Conservation (phyloP, 306 rosid species). For the Ammopiptanthus mongolicus region DNA sequence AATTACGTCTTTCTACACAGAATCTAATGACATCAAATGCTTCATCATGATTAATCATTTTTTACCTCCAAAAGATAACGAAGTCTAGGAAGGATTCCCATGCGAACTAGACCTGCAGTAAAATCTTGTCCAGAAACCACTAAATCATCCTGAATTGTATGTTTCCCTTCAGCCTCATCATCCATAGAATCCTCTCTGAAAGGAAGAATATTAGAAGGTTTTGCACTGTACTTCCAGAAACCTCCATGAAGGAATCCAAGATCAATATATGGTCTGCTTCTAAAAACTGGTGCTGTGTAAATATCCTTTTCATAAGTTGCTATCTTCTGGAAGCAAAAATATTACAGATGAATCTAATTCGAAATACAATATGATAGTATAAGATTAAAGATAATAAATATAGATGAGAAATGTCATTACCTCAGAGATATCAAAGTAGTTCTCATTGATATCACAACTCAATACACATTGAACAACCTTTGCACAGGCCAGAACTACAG, state of each 20-base stretch:
- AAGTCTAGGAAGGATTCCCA: constrained; percentile 83
- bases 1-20: neutral
- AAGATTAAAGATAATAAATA: constrained; percentile 11
- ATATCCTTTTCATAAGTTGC: constrained; percentile 49
- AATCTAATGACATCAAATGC: constrained; percentile 15
- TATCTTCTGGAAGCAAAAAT: constrained; percentile 48
- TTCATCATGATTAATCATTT: constrained; percentile 15
- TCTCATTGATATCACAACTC: constrained; percentile 75
- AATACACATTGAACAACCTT: constrained; percentile 65
- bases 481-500: constrained; percentile 74
- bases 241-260: constrained; percentile 87
- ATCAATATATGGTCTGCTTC: constrained; percentile 74
- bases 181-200: constrained; percentile 46
- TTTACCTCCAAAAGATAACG: constrained; percentile 88
- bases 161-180: constrained; percentile 58
- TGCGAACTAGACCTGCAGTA: constrained; percentile 84
- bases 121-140: constrained; percentile 92
- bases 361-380: neutral
- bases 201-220: constrained; percentile 69
- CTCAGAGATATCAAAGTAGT: constrained; percentile 66
- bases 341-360: constrained; percentile 19
- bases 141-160: constrained; percentile 90
- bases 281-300: constrained; percentile 86
- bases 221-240: constrained; percentile 93
- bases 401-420: constrained; percentile 29